These are phyloP conservation scores for Comarum palustre DNA, from an alignment of 306 rosid species.

Conservation along the genomic window DNA sequence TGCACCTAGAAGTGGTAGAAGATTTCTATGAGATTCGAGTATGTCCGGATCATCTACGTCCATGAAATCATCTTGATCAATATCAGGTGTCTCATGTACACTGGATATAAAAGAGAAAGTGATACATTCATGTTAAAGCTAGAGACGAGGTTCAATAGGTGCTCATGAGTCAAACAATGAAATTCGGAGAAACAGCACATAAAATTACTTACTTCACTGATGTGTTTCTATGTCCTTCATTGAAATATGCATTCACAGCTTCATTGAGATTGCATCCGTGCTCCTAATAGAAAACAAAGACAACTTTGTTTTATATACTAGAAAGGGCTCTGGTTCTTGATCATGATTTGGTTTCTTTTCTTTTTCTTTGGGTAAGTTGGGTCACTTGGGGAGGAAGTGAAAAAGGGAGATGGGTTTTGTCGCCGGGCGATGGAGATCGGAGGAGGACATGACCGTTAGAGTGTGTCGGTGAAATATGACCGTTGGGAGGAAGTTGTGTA, in stretches of 20 bases:
- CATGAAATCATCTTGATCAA: constrained; percentile 70
- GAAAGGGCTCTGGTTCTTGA: constrained; percentile 10
- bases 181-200: constrained; percentile 7
- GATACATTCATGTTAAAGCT: constrained; percentile 18
- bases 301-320: constrained; percentile 40
- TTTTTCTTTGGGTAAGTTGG: constrained; percentile 33
- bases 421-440: constrained; percentile 57
- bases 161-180: constrained; percentile 1
- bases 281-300: constrained; percentile 49
- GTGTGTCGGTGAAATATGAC: constrained; percentile 50
- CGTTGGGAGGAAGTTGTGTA: constrained; percentile 52
- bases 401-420: constrained; percentile 18
- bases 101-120: constrained; percentile 37
- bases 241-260: constrained; percentile 80
- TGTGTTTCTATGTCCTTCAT: constrained; percentile 65
- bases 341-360: constrained; percentile 28
- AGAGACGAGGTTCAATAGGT: constrained; percentile 8
- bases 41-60: constrained; percentile 57
- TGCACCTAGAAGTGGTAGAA: constrained; percentile 41
- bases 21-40: constrained; percentile 43
- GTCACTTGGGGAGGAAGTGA: constrained; percentile 26
- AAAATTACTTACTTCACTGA: constrained; percentile 42
- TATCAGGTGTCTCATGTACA: constrained; percentile 33
- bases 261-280: constrained; percentile 76
- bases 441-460: constrained; percentile 74